Conservation (phyloP, 352 stramenopile species). For the Pythium rhizo-oryzae region DNA sequence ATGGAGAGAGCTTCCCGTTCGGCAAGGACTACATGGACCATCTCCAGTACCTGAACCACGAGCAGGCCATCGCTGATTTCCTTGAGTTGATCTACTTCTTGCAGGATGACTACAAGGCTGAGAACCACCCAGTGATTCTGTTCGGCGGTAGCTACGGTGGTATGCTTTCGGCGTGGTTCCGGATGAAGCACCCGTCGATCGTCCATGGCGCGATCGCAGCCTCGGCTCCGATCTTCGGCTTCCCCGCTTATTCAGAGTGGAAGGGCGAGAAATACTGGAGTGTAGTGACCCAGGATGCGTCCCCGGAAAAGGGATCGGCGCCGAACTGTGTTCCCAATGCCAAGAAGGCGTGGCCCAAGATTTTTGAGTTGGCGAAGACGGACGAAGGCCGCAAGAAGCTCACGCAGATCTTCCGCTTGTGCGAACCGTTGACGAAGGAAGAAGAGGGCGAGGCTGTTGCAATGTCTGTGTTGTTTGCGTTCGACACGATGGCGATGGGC, state of each 20-base stretch:
- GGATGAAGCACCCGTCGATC: conserved; percentile 95
- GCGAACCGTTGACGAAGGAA: conserved; percentile 51
- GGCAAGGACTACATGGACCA: conserved; percentile 65
- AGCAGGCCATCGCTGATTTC: conserved; percentile 95
- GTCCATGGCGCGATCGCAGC: conserved; percentile 93
- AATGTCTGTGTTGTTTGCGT: conserved; percentile 82
- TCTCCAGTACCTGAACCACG: conserved; percentile 84
- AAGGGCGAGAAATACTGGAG: conserved; percentile 83
- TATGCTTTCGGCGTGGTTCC: conserved; percentile 95
- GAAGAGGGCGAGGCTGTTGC: conserved; percentile 61
- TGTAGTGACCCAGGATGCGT: conserved; percentile 78
- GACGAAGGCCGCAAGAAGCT: conserved; percentile 53
- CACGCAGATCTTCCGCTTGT: conserved; percentile 67
- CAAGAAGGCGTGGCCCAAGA: conserved; percentile 70
- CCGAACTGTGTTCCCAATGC: conserved; percentile 86
- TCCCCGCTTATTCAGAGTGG: conserved; percentile 67
- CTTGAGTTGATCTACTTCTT: conserved; percentile 87
- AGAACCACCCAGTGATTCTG: conserved; percentile 87
- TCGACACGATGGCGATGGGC: conserved; percentile 95
- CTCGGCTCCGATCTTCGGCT: conserved; percentile 93
- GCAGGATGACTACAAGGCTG: conserved; percentile 69
- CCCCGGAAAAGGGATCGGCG: conserved; percentile 62
- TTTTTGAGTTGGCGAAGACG: conserved; percentile 75
- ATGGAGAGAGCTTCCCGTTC: conserved; percentile 90
- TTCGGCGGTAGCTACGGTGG: conserved; percentile 97